Evolutionary conservation across 257 asterid species (phyloP).

Genomic region (Solanum habrochaites): DNA sequence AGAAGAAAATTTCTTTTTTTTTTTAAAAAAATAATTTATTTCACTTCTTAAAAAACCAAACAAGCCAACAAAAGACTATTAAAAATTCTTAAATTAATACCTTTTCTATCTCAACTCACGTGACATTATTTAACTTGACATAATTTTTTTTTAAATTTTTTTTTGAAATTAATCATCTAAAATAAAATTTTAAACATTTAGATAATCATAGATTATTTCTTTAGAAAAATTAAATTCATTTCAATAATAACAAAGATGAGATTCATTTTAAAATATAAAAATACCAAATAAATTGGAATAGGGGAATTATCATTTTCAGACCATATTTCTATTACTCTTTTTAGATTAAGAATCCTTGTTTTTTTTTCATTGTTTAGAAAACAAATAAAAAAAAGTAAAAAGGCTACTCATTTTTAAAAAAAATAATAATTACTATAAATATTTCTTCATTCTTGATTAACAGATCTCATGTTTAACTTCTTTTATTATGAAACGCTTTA

Average conservation of each 20-base stretch:
- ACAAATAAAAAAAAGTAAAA: background rate
- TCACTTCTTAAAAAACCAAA: background rate
- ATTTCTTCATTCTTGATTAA: no score
- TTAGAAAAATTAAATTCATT: no score
- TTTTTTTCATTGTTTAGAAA: background rate
- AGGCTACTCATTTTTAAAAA: rapidly evolving
- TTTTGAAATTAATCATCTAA: no score
- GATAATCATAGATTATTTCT: background rate
- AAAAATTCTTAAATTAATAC: no score
- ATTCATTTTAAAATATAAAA: no score
- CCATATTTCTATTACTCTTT: background rate
- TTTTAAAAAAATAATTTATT: background rate
- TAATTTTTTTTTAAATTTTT: no score
- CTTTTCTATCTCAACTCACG: background rate
- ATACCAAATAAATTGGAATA: background rate
- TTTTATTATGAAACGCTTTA: rapidly evolving
- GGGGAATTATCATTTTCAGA: no score
- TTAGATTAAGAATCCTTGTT: background rate
- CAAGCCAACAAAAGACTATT: background rate
- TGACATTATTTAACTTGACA: background rate
- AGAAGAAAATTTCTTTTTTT: background rate
- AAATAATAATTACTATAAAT: no score
- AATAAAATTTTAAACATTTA: no score
- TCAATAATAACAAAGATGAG: no score
- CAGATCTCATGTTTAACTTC: background rate